Conservation (phyloP, 2,329 filamentous ascomycete species). For the Apiospora koreana region DNA sequence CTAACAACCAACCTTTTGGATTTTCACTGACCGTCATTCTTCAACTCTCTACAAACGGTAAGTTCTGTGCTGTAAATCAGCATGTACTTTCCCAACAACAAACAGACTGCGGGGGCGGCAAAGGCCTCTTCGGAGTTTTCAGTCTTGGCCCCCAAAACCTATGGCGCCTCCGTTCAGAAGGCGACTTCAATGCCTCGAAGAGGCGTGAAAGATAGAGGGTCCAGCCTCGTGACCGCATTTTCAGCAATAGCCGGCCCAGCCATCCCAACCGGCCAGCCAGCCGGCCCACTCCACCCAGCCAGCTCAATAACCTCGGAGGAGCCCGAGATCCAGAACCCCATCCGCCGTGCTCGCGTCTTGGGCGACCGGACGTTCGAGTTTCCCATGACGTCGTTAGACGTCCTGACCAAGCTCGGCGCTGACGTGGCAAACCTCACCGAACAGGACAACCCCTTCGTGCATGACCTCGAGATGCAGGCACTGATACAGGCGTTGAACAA, state of each 20-base stretch:
- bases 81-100: neutral
- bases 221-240: neutral
- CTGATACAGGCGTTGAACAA: neutral
- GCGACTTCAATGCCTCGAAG: neutral
- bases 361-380: neutral
- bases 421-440: neutral
- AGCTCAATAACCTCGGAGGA: neutral
- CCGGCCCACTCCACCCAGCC: too few species aligned
- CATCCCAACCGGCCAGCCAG: too few species aligned
- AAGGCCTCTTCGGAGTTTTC: neutral
- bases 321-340: too few species aligned
- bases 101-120: neutral
- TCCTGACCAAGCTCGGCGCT: neutral
- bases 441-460: neutral
- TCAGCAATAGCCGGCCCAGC: too few species aligned
- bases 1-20: neutral
- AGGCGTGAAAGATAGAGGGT: neutral
- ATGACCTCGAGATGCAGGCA: neutral
- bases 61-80: too few species aligned
- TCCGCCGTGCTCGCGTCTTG: neutral
- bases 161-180: neutral
- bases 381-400: neutral
- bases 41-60: neutral
- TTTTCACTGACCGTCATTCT: neutral
- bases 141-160: neutral